Percentiles rank a stretch among this genome's conserved stretches.
These are phyloP conservation scores for Halophytophthora polymorphica DNA, from an alignment of 352 stramenopile genomes.

Conservation along the genomic window DNA sequence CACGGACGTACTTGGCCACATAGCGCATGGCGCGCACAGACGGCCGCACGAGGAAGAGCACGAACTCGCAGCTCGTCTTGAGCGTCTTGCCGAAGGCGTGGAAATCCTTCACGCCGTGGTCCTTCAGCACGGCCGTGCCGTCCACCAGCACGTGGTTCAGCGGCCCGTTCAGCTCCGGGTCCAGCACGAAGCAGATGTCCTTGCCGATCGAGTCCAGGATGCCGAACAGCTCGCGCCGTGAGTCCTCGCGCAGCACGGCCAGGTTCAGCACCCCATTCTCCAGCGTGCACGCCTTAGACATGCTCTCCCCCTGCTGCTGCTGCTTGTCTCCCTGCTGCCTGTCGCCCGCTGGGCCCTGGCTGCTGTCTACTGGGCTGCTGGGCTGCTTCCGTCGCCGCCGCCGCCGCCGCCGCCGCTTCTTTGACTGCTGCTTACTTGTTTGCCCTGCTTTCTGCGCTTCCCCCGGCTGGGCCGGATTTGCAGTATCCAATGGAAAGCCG, in stretches of 20 bases:
- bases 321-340: too few species aligned
- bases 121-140: constrained; percentile 79
- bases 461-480: too few species aligned
- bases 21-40: constrained; percentile 73
- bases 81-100: constrained; percentile 77
- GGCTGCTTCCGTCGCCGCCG: too few species aligned
- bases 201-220: constrained; percentile 84
- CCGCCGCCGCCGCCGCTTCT: too few species aligned
- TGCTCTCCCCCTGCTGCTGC: constrained; percentile 22
- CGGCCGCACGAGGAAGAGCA: constrained; percentile 88
- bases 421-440: too few species aligned
- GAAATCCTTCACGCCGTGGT: constrained; percentile 85
- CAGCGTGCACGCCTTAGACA: constrained; percentile 79
- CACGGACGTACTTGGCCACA: constrained; percentile 75
- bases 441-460: too few species aligned
- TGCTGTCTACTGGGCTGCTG: too few species aligned
- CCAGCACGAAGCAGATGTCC: constrained; percentile 86
- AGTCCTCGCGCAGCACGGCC: constrained; percentile 81
- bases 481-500: too few species aligned
- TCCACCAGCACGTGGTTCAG: constrained; percentile 87
- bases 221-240: constrained; percentile 76
- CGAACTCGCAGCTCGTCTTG: constrained; percentile 81
- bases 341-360: too few species aligned
- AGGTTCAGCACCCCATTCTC: constrained; percentile 86
- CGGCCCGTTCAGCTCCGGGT: constrained; percentile 76